Evolutionary conservation across 108 stramenopile species (phyloP).

Genomic region (Stephanodiscus triporus): DNA sequence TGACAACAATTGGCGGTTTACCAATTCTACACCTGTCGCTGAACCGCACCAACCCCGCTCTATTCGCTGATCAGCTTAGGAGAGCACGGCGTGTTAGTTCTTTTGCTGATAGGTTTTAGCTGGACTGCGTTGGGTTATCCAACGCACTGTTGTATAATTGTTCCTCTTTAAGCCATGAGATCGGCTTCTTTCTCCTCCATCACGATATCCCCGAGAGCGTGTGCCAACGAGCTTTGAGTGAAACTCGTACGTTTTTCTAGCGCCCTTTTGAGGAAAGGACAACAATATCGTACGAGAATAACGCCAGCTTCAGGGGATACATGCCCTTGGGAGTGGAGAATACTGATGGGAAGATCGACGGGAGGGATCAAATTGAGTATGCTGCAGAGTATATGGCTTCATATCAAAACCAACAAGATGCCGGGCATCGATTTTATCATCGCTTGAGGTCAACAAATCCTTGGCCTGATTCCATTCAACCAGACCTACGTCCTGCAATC

Average conservation of each 20-base stretch:
- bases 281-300: slow-evolving; percentile 61
- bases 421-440: slow-evolving; percentile 36
- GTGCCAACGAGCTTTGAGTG: slow-evolving; percentile 39
- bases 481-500: slow-evolving; percentile 46
- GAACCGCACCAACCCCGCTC: slow-evolving; percentile 27
- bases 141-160: neutral
- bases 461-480: slow-evolving; percentile 61
- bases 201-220: slow-evolving; percentile 49
- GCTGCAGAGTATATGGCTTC: slow-evolving; percentile 52
- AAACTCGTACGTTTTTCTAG: slow-evolving; percentile 58
- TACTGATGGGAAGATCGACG: slow-evolving; percentile 68
- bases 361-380: slow-evolving; percentile 73
- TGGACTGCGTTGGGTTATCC: neutral
- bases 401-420: neutral
- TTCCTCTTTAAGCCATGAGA: slow-evolving; percentile 39
- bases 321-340: slow-evolving; percentile 78
- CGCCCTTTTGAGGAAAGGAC: slow-evolving; percentile 60
- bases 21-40: slow-evolving; percentile 24
- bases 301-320: slow-evolving; percentile 65
- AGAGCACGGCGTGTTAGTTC: slow-evolving; percentile 40
- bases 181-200: slow-evolving; percentile 68
- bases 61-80: slow-evolving; percentile 64
- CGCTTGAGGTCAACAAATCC: slow-evolving; percentile 57
- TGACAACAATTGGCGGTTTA: neutral
- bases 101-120: no score